Evolutionary conservation across 805 yeast genomes (phyloP), one percentile per base, ranked within the genome.

Genomic region (Wickerhamomyces queroliae): DNA sequence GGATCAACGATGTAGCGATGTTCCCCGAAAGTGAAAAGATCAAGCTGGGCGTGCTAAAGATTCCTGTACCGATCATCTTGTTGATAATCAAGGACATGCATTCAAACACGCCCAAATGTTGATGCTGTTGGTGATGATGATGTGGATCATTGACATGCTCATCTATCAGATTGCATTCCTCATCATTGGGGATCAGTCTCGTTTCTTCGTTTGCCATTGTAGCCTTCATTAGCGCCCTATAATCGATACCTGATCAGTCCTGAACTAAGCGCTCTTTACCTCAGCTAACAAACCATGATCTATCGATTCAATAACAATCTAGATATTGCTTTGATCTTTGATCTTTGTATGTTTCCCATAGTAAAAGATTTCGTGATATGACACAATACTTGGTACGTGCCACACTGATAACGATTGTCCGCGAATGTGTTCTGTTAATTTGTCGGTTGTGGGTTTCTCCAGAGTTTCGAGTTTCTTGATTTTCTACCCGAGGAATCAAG

Each of bases 31-130:
- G 59, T 9, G 63, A 53, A 46, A 72, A 80, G 27, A 82, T 78
- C 21, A 81, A 69, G 4, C 85, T 74, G 1, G 87, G 83, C 4
- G 84, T 76, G 30, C 80, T 69, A 58, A 81, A 82, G 28, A 82
- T 78, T 21, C 89, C 90, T 3, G 88, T 80, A 31, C 90, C 90
- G 38, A 82, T 72, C 76, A 80, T 80, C 49, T 82, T 70, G 58
- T 82, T 82, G 44, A 81, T 63, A 54, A 79, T 76, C 38, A 82
- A 50, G 0, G 59, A 47, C 55, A 55, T 53, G n/a, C 49, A 50
- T 1, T 56, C 45, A 6, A 37, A 26, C 9, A 48, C 32, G 5
- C 47, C 49, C 4, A 53, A 43, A 29, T 37, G 40, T 13, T 36
- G 30, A 21, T 23, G 33, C 17, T 32, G 36, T 17, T 24, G 42